Conservation (phyloP, 257 asterid genomes). For the Gentiana macrophylla region DNA sequence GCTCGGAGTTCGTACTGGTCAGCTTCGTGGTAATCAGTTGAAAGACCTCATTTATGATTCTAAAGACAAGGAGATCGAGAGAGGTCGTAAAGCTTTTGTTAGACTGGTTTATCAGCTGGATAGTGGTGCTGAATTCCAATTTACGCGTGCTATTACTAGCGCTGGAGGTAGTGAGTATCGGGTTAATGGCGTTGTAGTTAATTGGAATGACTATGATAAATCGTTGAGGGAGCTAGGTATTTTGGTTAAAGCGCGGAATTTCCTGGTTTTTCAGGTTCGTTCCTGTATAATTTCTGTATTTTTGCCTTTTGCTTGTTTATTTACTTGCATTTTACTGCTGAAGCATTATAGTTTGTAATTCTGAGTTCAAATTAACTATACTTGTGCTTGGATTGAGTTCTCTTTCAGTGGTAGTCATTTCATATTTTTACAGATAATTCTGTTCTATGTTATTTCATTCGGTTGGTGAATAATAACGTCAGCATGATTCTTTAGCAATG, state of each 20-base stretch:
- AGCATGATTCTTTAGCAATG: too few species aligned
- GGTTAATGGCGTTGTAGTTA: slow-evolving; percentile 46
- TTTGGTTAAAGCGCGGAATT: slow-evolving; percentile 90
- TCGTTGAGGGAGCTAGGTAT: slow-evolving; percentile 73
- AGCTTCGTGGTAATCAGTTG: slow-evolving; percentile 87
- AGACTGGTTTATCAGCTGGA: slow-evolving; percentile 64
- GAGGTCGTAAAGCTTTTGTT: slow-evolving; percentile 75
- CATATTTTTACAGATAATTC: too few species aligned
- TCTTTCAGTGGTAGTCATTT: too few species aligned
- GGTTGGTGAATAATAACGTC: too few species aligned
- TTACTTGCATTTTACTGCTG: background rate
- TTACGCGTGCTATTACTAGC: slow-evolving; percentile 72
- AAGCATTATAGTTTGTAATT: too few species aligned
- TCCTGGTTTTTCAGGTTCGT: slow-evolving; percentile 88
- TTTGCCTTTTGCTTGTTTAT: background rate
- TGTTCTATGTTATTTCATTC: too few species aligned
- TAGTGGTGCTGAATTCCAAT: slow-evolving; percentile 55
- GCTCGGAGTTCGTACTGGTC: slow-evolving; percentile 94
- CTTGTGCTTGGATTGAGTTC: too few species aligned
- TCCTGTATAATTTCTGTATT: background rate
- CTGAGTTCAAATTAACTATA: too few species aligned
- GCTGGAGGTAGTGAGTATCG: slow-evolving; percentile 86
- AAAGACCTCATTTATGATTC: slow-evolving; percentile 78
- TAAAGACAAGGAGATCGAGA: slow-evolving; percentile 80
- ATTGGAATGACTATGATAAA: slow-evolving; percentile 70